phyloP scores from a whole-genome alignment of 2,329 filamentous ascomycete species.

The Fusarium chaquense region DNA sequence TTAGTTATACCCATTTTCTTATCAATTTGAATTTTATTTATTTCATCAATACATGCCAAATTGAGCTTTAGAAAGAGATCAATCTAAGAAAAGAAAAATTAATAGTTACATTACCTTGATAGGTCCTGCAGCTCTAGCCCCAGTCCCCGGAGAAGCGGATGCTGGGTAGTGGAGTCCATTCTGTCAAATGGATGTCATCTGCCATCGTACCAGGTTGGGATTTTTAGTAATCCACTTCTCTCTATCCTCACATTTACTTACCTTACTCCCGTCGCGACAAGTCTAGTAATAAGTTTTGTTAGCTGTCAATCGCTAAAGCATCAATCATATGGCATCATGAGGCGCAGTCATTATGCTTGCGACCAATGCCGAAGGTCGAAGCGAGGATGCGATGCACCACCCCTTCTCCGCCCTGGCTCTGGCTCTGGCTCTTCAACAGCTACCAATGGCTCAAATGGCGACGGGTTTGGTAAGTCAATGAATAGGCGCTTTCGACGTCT shows the following conservation, averaged over 20 bases:
- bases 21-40: not conserved
- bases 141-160: slow-evolving; percentile 1
- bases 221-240: not conserved
- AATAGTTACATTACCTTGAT: too few relatives aligned
- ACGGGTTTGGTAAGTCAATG: slow-evolving; percentile 31
- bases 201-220: not conserved
- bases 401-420: slow-evolving; percentile 9
- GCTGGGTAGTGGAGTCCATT: not conserved
- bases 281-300: not conserved
- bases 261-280: not conserved
- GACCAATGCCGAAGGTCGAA: slow-evolving; percentile 45
- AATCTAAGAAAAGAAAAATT: too few relatives aligned
- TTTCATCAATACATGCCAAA: not conserved
- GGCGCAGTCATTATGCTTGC: slow-evolving; percentile 44
- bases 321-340: slow-evolving; percentile 28
- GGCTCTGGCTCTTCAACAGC: not conserved
- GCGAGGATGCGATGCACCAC: slow-evolving; percentile 44
- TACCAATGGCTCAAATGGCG: slow-evolving; percentile 9
- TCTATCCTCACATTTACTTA: not conserved
- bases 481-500: not conserved
- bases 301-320: not conserved
- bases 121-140: not conserved
- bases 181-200: not conserved
- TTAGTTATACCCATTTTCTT: not conserved
- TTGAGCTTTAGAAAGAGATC: not conserved